These are phyloP conservation scores for Apiospora sp. DNA, from an alignment of 2,329 filamentous ascomycete genomes.

Conservation along the genomic window DNA sequence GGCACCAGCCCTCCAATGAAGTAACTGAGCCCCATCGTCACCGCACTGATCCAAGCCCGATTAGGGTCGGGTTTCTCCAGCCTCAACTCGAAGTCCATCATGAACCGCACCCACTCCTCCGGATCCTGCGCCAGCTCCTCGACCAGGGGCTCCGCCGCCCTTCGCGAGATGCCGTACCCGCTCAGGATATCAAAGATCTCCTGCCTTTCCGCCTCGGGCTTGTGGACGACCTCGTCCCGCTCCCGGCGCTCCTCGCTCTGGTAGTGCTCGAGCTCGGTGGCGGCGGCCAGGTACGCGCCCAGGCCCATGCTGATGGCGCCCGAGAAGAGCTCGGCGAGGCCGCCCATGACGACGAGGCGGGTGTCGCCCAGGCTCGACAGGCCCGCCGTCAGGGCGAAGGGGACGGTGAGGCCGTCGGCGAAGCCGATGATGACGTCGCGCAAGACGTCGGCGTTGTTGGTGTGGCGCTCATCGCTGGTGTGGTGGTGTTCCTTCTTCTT, in stretches of 20 bases:
- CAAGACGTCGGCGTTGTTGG: constrained; percentile 17
- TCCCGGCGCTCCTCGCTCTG: constrained; percentile 46
- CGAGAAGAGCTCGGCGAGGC: constrained; percentile 65
- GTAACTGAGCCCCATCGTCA: constrained; percentile 64
- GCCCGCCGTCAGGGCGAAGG: constrained; percentile 69
- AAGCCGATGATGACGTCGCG: constrained; percentile 66
- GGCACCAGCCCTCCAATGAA: constrained; percentile 65
- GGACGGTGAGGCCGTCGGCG: constrained; percentile 69
- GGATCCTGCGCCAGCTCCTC: constrained; percentile 40
- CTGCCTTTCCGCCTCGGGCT: constrained; percentile 36
- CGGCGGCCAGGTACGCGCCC: constrained; percentile 63
- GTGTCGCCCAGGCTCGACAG: constrained; percentile 55
- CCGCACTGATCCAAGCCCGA: constrained; percentile 50
- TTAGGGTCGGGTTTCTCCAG: constrained; percentile 39
- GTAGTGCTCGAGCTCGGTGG: constrained; percentile 46
- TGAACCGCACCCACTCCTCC: constrained; percentile 46
- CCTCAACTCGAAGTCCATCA: constrained; percentile 46
- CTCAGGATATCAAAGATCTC: constrained; percentile 40
- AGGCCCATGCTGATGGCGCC: constrained; percentile 69
- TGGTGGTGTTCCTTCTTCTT: neutral
- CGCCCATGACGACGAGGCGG: constrained; percentile 61
- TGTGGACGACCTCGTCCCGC: constrained; percentile 32
- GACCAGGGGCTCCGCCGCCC: constrained; percentile 43
- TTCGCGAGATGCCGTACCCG: constrained; percentile 41
- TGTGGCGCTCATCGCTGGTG: neutral